A percentile compares a stretch with the other conserved stretches of the same genome.
These are phyloP conservation scores for Escovopsis sp. DNA, from an alignment of 2,329 filamentous ascomycete species.

Conservation along the genomic window DNA sequence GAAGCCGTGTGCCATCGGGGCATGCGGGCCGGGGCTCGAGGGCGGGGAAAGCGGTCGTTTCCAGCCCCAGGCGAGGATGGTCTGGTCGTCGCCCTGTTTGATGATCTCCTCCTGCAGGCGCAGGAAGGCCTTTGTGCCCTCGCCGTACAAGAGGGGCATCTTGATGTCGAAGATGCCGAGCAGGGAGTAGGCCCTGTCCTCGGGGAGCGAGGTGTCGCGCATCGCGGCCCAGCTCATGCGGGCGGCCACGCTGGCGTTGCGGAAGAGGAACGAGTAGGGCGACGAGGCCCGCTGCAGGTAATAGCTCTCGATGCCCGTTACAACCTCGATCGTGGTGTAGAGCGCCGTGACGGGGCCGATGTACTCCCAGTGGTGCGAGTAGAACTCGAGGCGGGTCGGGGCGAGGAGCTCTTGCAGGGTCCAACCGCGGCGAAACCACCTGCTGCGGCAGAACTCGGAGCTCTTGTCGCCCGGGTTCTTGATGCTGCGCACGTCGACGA, in stretches of 20 bases:
- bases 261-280: not conserved
- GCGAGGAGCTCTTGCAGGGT: constrained; percentile 7
- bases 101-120: constrained; percentile 2
- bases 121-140: constrained; percentile 1
- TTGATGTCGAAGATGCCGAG: constrained; percentile 5
- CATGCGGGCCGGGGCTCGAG: not conserved
- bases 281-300: not conserved
- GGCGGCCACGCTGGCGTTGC: not conserved
- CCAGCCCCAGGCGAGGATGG: not conserved
- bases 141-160: constrained; percentile 5
- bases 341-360: constrained; percentile 1
- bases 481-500: constrained; percentile 3
- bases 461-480: constrained; percentile 1
- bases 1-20: not conserved
- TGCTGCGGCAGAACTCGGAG: constrained; percentile 4
- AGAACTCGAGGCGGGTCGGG: constrained; percentile 1
- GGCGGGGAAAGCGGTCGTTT: not conserved
- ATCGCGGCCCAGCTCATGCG: not conserved
- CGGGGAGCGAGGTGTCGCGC: not conserved
- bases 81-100: not conserved
- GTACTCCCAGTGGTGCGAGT: not conserved
- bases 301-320: not conserved
- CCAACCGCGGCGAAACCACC: constrained; percentile 11
- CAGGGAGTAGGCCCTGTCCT: constrained; percentile 4
- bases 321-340: not conserved